phyloP scores from a whole-genome alignment of 441 rosid genomes.

The Adansonia grandidieri region DNA sequence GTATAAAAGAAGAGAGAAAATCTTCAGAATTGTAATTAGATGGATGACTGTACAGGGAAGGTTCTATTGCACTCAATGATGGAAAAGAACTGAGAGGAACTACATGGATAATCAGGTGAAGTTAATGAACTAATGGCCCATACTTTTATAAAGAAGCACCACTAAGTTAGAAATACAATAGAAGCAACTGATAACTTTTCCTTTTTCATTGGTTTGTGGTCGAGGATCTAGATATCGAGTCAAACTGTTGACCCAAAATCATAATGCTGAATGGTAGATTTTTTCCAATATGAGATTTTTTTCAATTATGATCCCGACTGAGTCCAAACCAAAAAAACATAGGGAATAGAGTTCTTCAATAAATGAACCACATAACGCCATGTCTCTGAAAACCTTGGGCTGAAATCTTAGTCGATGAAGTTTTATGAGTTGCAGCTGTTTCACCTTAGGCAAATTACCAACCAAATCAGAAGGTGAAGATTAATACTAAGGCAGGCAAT shows the following conservation, averaged over 20 bases:
- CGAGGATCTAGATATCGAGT: slow-evolving; percentile 1
- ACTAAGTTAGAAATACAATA: slow-evolving; percentile 18
- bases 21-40: neutral
- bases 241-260: slow-evolving; percentile 6
- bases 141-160: neutral
- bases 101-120: neutral
- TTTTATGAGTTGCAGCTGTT: neutral
- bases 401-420: neutral
- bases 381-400: neutral
- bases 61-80: neutral
- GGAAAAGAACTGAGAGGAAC: slow-evolving; percentile 14
- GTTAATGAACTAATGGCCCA: neutral
- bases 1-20: neutral
- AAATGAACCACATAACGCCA: neutral
- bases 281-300: neutral
- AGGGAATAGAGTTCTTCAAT: neutral
- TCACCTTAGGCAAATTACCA: neutral
- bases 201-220: neutral
- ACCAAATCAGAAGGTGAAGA: slow-evolving; percentile 7
- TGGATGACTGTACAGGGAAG: slow-evolving; percentile 12
- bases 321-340: neutral
- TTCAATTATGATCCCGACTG: neutral
- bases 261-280: neutral
- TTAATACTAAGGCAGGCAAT: neutral
- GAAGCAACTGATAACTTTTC: neutral